phyloP scores from a whole-genome alignment of 768 basidiomycete genomes.

The Nevesoporus exiguus region DNA sequence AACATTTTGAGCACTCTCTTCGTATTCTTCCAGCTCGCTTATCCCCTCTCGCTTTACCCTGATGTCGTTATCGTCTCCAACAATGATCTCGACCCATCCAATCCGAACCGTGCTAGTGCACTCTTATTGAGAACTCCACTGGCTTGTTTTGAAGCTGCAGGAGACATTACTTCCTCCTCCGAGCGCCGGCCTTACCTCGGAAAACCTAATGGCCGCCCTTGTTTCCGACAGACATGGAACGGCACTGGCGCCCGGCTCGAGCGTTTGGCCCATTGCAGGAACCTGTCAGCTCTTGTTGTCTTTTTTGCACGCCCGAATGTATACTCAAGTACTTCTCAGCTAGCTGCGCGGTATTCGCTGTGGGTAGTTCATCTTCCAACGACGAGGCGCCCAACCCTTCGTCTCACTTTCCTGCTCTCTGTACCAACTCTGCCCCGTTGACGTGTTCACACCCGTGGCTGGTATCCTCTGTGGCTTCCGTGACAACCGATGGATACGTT shows the following conservation, averaged over 20 bases:
- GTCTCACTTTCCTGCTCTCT: slow-evolving; percentile 10
- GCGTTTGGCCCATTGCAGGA: slow-evolving; percentile 8
- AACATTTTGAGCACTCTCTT: background rate
- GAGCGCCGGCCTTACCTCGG: background rate
- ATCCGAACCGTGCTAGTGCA: slow-evolving; percentile 4
- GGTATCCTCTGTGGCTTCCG: slow-evolving; percentile 19
- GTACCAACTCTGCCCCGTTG: slow-evolving; percentile 20
- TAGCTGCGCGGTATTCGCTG: background rate
- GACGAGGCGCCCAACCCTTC: background rate
- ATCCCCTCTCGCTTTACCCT: background rate
- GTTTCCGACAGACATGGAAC: slow-evolving; percentile 10
- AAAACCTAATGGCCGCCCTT: slow-evolving; percentile 3
- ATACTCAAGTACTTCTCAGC: background rate
- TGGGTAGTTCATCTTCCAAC: background rate
- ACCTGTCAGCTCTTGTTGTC: background rate
- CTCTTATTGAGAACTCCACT: slow-evolving; percentile 6
- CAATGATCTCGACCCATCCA: slow-evolving; percentile 12
- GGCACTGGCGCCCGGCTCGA: background rate
- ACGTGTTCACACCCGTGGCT: slow-evolving; percentile 14
- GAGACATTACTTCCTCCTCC: slow-evolving; percentile 7
- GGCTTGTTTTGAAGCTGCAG: slow-evolving; percentile 6
- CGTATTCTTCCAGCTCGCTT: background rate
- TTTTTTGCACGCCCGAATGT: background rate
- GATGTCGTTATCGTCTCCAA: slow-evolving; percentile 12
- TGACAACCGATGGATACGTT: slow-evolving; percentile 19